These are phyloP conservation scores for Lippia alba DNA, from an alignment of 305 asterid species.

Conservation along the genomic window DNA sequence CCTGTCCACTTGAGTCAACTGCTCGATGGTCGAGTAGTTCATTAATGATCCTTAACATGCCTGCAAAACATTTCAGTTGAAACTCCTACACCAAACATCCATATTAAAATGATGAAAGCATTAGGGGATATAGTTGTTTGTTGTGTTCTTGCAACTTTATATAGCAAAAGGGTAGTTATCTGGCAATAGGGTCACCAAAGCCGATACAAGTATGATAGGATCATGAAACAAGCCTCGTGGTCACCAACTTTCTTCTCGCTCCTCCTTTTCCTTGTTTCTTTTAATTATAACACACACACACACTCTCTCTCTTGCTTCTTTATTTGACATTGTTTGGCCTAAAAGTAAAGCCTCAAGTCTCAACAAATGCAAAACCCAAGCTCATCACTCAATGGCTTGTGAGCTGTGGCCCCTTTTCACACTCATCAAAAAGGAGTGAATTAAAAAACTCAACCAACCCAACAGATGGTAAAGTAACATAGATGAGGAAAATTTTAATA, in stretches of 20 bases:
- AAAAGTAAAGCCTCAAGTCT: conserved; percentile 61
- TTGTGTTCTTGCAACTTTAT: conserved; percentile 45
- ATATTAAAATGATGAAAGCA: background rate
- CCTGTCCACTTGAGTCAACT: no score
- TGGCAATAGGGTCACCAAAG: conserved; percentile 64
- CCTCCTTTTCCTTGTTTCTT: background rate
- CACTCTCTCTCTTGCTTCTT: conserved; percentile 33
- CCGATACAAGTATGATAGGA: conserved; percentile 60
- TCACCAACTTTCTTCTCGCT: conserved; percentile 48
- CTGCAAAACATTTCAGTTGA: no score
- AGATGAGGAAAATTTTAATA: background rate
- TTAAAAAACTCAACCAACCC: conserved; percentile 35
- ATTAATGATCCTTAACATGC: background rate
- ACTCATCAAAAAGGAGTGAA: conserved; percentile 37
- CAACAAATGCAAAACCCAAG: conserved; percentile 25
- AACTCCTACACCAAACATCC: background rate
- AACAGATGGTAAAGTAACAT: conserved; percentile 40
- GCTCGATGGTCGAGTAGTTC: background rate
- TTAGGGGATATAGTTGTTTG: conserved; percentile 4
- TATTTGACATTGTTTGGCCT: conserved; percentile 50
- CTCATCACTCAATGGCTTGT: conserved; percentile 22
- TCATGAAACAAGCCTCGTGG: conserved; percentile 80
- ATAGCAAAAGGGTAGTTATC: conserved; percentile 40
- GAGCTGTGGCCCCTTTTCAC: conserved; percentile 47
- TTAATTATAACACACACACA: background rate